Percentiles rank a stretch among this genome's conserved stretches.
Conservation (phyloP, 2,329 filamentous ascomycete species). For the Chaetomium globosum region DNA sequence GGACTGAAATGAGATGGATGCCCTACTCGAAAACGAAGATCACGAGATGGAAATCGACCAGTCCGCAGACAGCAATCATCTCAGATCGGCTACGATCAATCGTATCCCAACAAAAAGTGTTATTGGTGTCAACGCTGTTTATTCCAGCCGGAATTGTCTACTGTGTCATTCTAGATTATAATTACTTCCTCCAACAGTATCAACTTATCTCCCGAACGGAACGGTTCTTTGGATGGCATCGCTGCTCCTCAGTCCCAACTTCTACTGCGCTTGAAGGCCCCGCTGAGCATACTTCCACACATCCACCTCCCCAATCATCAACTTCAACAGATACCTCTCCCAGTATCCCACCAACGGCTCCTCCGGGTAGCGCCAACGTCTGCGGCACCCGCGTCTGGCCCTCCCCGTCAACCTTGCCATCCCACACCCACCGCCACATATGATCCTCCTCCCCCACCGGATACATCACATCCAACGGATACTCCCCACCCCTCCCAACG, state of each 20-base stretch:
- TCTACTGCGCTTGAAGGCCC: background rate
- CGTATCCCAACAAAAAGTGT: too few species aligned
- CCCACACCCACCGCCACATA: conserved; percentile 41
- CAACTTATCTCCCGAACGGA: too few species aligned
- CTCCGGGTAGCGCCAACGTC: conserved; percentile 38
- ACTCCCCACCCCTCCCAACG: conserved; percentile 18
- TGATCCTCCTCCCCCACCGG: conserved; percentile 36
- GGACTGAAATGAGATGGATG: too few species aligned
- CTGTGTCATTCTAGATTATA: too few species aligned
- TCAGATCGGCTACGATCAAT: too few species aligned
- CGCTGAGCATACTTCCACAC: conserved; percentile 37
- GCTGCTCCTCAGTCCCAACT: background rate
- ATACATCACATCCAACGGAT: conserved; percentile 36
- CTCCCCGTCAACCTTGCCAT: conserved; percentile 26
- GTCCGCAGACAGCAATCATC: too few species aligned
- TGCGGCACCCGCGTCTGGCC: conserved; percentile 34
- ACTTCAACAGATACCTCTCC: conserved; percentile 39
- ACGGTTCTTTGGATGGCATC: too few species aligned
- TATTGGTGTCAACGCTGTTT: too few species aligned
- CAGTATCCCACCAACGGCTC: conserved; percentile 43
- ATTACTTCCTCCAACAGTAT: too few species aligned
- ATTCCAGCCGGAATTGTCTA: too few species aligned
- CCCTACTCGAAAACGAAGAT: too few species aligned
- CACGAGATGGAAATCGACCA: too few species aligned
- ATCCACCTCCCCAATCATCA: conserved; percentile 38